phyloP scores from a whole-genome alignment of 2,329 filamentous ascomycete species.

The Neurospora sp. region DNA sequence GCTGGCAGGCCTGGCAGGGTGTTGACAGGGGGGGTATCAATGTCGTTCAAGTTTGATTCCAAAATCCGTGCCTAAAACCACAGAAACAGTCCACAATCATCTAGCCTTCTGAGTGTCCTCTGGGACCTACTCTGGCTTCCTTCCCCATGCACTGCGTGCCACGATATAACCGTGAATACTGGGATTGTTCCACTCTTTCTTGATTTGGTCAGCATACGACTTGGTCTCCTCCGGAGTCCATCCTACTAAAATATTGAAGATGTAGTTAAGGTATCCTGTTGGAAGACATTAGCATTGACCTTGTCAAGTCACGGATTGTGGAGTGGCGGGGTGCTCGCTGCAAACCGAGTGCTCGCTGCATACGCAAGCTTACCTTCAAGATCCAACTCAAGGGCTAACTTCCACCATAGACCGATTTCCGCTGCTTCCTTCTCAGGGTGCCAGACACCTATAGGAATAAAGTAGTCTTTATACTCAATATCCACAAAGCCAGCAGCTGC shows the following conservation, averaged over 20 bases:
- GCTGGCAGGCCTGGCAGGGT: neutral
- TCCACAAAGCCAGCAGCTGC: slow-evolving; percentile 11
- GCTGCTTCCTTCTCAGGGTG: neutral
- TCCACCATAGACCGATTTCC: neutral
- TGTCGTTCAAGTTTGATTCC: neutral
- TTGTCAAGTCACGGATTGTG: neutral
- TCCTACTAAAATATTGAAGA: neutral
- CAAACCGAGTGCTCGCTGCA: neutral
- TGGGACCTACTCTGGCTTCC: neutral
- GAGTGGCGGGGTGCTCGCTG: neutral
- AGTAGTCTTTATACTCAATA: neutral
- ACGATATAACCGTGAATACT: neutral
- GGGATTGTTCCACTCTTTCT: neutral
- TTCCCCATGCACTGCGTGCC: neutral
- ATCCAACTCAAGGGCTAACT: neutral
- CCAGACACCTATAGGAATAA: neutral
- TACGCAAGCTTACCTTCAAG: neutral
- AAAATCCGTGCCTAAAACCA: neutral
- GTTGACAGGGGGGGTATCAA: neutral
- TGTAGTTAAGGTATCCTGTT: neutral
- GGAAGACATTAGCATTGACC: neutral
- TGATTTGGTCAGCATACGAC: neutral
- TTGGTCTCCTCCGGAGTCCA: neutral
- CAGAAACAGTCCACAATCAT: neutral
- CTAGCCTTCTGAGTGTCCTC: neutral